Percentiles rank a stretch among this genome's conserved stretches.
These are phyloP conservation scores for Wickerhamiella qilinensis DNA, from an alignment of 805 yeast species.

Conservation along the genomic window DNA sequence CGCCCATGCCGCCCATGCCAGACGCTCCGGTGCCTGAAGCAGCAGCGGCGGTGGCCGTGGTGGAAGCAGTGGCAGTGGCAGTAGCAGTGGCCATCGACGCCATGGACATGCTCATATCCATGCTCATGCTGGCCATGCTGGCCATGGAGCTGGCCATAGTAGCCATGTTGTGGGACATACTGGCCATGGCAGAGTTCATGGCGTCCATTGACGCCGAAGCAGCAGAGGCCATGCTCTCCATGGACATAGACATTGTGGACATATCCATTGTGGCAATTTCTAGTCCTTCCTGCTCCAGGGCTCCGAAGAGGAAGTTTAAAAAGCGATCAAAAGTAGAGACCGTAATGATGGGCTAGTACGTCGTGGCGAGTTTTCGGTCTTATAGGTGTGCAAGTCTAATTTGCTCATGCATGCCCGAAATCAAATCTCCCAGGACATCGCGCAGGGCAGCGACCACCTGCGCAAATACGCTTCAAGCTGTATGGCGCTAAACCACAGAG, in stretches of 20 bases:
- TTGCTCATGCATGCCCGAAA: no score
- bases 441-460: no score
- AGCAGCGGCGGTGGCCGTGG: constrained; percentile 6
- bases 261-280: no score
- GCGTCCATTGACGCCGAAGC: background rate
- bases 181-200: constrained; percentile 1
- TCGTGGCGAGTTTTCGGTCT: no score
- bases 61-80: constrained; percentile 6
- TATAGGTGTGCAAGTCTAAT: no score
- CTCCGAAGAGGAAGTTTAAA: no score
- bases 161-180: background rate
- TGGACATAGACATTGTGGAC: constrained; percentile 9
- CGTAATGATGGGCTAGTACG: no score
- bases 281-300: no score
- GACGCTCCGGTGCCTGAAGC: constrained; percentile 2
- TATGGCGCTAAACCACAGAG: no score
- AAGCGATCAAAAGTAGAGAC: no score
- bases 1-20: constrained; percentile 8
- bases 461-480: no score
- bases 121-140: background rate
- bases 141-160: constrained; percentile 2
- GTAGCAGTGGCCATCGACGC: constrained; percentile 7
- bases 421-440: no score
- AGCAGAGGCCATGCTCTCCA: constrained; percentile 8
- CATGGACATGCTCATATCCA: constrained; percentile 1